Conservation (phyloP, 2,329 filamentous ascomycete genomes). For the Ampelomyces quisqualis region DNA sequence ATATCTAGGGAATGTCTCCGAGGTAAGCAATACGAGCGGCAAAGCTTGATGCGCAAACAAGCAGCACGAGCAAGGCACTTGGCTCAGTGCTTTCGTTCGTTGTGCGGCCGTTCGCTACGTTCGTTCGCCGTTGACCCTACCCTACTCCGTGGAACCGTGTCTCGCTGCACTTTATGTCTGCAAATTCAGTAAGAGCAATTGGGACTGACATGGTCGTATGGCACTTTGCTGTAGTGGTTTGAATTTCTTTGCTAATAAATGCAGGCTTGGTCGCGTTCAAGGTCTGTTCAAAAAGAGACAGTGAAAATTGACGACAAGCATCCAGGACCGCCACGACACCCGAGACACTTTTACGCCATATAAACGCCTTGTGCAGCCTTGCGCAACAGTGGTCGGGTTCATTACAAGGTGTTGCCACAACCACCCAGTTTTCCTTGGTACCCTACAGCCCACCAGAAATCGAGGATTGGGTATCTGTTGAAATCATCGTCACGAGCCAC, state of each 20-base stretch:
- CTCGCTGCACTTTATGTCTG: too few species aligned
- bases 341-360: not conserved
- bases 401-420: not conserved
- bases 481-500: not conserved
- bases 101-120: too few species aligned
- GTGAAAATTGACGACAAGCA: not conserved
- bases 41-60: too few species aligned
- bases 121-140: too few species aligned
- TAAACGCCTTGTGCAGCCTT: conserved; percentile 2
- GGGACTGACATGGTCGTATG: too few species aligned
- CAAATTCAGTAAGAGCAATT: too few species aligned
- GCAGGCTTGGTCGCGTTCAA: not conserved
- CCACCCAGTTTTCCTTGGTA: not conserved
- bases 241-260: not conserved
- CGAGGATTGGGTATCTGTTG: conserved; percentile 13
- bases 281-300: not conserved
- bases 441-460: conserved; percentile 1
- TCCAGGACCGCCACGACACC: not conserved
- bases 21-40: too few species aligned
- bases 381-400: too few species aligned
- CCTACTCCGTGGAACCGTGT: too few species aligned
- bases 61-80: too few species aligned
- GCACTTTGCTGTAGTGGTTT: not conserved
- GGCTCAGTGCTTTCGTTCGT: too few species aligned
- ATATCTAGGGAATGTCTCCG: too few species aligned